These are phyloP conservation scores for Neofusicoccum laricinum DNA, from an alignment of 2,329 filamentous ascomycete species.

Conservation along the genomic window DNA sequence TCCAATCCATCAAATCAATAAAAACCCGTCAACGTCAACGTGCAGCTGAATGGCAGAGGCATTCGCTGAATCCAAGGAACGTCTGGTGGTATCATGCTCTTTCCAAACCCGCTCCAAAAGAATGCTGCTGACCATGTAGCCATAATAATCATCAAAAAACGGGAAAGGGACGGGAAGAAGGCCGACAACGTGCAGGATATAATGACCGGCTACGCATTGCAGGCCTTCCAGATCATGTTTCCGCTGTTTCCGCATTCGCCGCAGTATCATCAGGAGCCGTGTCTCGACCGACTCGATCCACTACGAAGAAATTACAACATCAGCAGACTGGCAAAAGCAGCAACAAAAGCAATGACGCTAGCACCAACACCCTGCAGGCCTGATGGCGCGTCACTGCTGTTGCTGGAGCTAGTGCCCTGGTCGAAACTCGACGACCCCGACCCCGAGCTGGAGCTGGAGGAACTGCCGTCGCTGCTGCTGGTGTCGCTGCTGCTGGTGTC, in stretches of 20 bases:
- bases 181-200: not conserved
- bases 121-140: no score
- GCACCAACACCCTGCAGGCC: conserved; percentile 27
- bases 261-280: no score
- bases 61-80: not conserved
- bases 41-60: not conserved
- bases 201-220: no score
- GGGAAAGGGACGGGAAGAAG: not conserved
- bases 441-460: conserved; percentile 17
- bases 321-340: conserved; percentile 31
- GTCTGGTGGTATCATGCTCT: not conserved
- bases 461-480: not conserved
- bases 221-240: no score
- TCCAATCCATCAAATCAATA: not conserved
- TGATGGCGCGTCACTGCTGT: conserved; percentile 26
- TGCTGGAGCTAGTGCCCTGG: conserved; percentile 20
- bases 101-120: no score
- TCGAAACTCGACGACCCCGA: conserved; percentile 20
- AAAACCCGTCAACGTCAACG: not conserved
- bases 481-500: not conserved
- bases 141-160: not conserved
- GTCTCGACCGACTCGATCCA: not conserved
- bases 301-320: conserved; percentile 22
- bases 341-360: conserved; percentile 31
- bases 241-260: no score